Conservation (phyloP, 2,329 filamentous ascomycete genomes). For the Plenodomus tracheiphilus region DNA sequence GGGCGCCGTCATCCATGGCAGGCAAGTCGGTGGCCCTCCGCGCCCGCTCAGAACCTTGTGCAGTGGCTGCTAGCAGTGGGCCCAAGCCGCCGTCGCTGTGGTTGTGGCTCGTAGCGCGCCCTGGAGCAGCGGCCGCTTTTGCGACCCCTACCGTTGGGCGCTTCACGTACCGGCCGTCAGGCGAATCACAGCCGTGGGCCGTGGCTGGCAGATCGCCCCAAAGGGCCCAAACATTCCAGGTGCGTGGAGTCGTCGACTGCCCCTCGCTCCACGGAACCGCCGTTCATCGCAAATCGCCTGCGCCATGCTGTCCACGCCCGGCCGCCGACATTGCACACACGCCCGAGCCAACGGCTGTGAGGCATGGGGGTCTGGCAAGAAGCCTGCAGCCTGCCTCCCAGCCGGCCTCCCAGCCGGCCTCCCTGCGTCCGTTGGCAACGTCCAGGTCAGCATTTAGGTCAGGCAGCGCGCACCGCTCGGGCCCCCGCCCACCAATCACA, state of each 20-base stretch:
- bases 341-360: background rate
- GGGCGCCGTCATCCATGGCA: conserved; percentile 12
- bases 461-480: background rate
- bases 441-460: background rate
- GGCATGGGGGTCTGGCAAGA: background rate
- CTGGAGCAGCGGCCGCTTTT: conserved; percentile 19
- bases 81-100: conserved; percentile 13
- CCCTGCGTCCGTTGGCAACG: background rate
- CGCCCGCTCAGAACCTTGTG: conserved; percentile 10
- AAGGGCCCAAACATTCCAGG: conserved; percentile 9
- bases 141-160: conserved; percentile 30
- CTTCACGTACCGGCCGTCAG: conserved; percentile 13
- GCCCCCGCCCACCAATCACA: background rate
- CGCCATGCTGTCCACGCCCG: background rate
- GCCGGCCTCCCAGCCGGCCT: too few species aligned
- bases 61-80: conserved; percentile 14
- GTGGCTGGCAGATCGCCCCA: conserved; percentile 10
- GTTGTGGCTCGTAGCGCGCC: conserved; percentile 18
- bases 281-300: conserved; percentile 12
- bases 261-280: conserved; percentile 18
- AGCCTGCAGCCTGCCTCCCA: background rate
- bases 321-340: background rate
- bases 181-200: conserved; percentile 23
- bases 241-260: conserved; percentile 1
- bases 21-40: conserved; percentile 27